Conservation (phyloP, 345 rosid species). For the Hevea brasiliensis region DNA sequence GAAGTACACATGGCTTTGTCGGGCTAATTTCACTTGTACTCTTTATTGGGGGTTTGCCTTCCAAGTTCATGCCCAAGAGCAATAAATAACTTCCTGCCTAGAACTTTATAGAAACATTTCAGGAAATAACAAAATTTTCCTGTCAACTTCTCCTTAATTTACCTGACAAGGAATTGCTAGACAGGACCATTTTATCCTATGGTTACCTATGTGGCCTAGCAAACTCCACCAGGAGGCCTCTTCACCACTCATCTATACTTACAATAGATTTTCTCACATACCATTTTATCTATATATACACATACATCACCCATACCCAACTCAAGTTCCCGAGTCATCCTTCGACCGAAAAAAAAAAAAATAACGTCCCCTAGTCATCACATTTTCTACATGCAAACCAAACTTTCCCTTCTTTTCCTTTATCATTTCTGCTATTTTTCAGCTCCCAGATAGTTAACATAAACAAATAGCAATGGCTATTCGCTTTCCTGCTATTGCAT, state of each 20-base stretch:
- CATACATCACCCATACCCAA: neutral
- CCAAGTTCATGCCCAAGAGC: neutral
- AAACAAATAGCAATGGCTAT: slow-evolving; percentile 1
- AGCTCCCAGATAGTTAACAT: neutral
- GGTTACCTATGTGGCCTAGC: neutral
- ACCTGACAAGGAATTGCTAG: neutral
- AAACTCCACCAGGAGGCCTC: neutral
- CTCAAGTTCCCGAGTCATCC: neutral
- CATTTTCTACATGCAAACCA: too few relatives aligned
- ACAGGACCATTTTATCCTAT: neutral
- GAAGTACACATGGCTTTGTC: too few relatives aligned
- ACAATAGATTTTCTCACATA: neutral
- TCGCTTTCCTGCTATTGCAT: neutral
- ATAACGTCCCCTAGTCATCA: too few relatives aligned
- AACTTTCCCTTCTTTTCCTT: too few relatives aligned
- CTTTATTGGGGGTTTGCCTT: neutral
- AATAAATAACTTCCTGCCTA: too few relatives aligned
- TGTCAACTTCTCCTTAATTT: neutral
- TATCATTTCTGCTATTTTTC: too few relatives aligned
- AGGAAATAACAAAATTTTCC: neutral
- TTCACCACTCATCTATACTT: neutral
- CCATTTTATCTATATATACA: neutral
- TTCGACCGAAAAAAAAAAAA: too few relatives aligned
- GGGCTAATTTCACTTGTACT: too few relatives aligned
- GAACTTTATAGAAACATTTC: too few relatives aligned